Evolutionary conservation across 495 filamentous ascomycete species (phyloP).

Genomic region (Thozetella sp.): DNA sequence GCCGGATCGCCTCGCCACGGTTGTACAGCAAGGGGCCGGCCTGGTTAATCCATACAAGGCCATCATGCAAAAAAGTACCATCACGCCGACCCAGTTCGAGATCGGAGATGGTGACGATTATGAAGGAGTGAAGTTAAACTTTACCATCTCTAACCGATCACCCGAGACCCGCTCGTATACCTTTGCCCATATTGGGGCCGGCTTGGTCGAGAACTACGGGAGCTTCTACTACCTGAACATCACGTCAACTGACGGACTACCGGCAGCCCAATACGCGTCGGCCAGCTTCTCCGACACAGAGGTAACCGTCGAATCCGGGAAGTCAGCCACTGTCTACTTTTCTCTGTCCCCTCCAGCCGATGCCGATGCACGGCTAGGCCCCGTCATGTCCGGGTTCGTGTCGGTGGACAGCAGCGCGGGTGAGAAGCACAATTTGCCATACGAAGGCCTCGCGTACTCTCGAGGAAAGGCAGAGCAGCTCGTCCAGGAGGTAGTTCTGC

Average conservation of each 20-base stretch:
- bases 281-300: neutral
- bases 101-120: conserved; percentile 1
- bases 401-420: neutral
- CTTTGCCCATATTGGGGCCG: neutral
- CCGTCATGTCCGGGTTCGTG: neutral
- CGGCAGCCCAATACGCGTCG: neutral
- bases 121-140: neutral
- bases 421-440: neutral
- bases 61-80: conserved; percentile 10
- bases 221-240: neutral
- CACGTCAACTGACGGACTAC: neutral
- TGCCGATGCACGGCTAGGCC: neutral
- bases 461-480: neutral
- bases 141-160: neutral
- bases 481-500: neutral
- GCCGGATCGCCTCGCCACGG: conserved; percentile 14
- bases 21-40: conserved; percentile 26
- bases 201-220: neutral
- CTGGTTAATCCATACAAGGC: conserved; percentile 27
- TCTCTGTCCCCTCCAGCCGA: neutral
- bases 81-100: neutral
- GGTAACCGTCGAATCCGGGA: neutral
- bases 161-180: neutral
- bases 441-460: neutral
- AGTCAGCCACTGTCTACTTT: neutral